These are phyloP conservation scores for Saccharomyces hybrid DNA, from an alignment of 1,139 yeast genomes.

Conservation along the genomic window DNA sequence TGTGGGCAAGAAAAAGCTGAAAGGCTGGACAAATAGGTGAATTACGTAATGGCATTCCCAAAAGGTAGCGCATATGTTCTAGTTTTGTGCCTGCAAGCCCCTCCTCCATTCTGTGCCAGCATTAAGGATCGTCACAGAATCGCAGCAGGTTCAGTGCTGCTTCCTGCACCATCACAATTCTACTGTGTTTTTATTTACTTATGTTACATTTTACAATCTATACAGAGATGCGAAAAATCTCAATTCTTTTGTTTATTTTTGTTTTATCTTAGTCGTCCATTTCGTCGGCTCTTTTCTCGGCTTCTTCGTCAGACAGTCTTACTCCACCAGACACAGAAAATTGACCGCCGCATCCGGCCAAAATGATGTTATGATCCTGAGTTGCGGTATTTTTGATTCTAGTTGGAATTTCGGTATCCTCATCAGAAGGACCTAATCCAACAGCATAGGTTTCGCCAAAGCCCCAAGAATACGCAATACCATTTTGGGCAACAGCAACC, in stretches of 20 bases:
- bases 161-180: background rate
- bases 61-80: no score
- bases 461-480: conserved; percentile 92
- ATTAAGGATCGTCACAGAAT: no score
- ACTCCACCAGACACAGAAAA: conserved; percentile 82
- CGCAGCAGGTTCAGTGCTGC: no score
- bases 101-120: no score
- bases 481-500: conserved; percentile 75
- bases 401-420: conserved; percentile 79
- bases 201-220: background rate
- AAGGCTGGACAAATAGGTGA: background rate
- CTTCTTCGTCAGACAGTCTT: conserved; percentile 53
- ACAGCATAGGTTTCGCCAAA: conserved; percentile 94
- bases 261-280: conserved; percentile 30
- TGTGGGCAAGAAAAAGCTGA: background rate
- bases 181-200: background rate
- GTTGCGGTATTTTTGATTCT: conserved; percentile 91
- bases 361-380: conserved; percentile 56
- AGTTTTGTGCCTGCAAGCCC: no score
- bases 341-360: conserved; percentile 92
- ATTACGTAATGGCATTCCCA: background rate
- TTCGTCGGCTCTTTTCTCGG: conserved; percentile 51
- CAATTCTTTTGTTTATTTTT: background rate
- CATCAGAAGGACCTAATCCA: conserved; percentile 89
- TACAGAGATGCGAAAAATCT: background rate